Base-by-base conservation (phyloP, 1,139 yeast genomes). In the Candida sp. region DNA sequence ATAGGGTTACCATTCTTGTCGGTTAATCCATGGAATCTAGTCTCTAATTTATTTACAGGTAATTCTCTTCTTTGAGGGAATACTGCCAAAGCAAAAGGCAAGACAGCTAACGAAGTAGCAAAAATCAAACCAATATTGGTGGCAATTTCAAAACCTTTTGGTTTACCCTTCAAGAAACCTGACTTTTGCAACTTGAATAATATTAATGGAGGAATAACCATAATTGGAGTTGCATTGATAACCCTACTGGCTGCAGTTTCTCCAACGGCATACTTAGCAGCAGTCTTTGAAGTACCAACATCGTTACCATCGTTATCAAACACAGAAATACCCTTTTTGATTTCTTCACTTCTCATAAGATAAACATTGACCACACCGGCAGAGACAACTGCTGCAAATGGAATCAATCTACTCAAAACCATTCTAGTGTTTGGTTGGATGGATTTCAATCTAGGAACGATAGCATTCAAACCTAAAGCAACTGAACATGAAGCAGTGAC, bases 331-430 rank as follows among this genome's bases (percentile, higher is more conserved):
- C 99, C 99, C 61, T 86, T 86, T 54, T 81, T 82, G 60, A 93
- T 83, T 67, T 93, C 99, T 65, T 90, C 95, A 48, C 95, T 82
- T 68, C 99, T 82, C 99, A 93, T 93, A 51, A 95, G 75, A 58
- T 88, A 88, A 25, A 93, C 97, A 56, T 93, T 93, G 36, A 90
- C 95, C 33, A 91, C 74, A 60, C 98, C 98, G 1, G 99, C 99
- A 39, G 95, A 83, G 0, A 91, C 97, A 34, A 93, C 99, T 4
- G 99, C 99, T 1, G 98, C 98, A 67, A 93, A 93, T 5, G 99
- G 99, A 5, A 93, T 96, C 47, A 93, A 74, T 54, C 99, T 81
- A 35, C 91, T 84, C 49, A 93, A 69, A 38, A 91, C 74, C 56
- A 84, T 66, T 58, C 75, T 81, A 9, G 97, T 82, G 48, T 70